Percentiles rank a stretch among this genome's conserved stretches.
phyloP scores from a whole-genome alignment of 495 filamentous ascomycete genomes.

The Penicillium arizonense region DNA sequence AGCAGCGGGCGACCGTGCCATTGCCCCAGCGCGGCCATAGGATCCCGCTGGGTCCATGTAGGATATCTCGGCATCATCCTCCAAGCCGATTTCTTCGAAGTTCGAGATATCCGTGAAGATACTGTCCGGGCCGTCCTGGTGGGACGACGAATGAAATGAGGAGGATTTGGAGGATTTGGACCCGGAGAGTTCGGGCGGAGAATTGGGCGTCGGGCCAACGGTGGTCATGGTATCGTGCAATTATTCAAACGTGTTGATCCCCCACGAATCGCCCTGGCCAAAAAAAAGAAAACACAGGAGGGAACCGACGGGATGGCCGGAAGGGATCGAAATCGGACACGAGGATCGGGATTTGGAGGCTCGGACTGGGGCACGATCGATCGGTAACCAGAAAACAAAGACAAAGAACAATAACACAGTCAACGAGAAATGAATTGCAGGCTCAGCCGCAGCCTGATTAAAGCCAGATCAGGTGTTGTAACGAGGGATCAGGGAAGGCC shows the following conservation, averaged over 20 bases:
- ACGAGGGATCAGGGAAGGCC: constrained; percentile 24
- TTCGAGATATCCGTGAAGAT: constrained; percentile 69
- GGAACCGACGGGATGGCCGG: constrained; percentile 12
- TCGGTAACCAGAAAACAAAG: constrained; percentile 11
- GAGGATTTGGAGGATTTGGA: constrained; percentile 90
- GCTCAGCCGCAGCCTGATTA: constrained; percentile 31
- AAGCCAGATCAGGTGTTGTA: constrained; percentile 30
- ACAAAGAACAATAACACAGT: constrained; percentile 18
- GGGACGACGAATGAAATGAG: constrained; percentile 78
- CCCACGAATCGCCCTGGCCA: constrained; percentile 11
- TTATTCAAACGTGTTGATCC: constrained; percentile 11
- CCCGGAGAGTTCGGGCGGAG: constrained; percentile 78
- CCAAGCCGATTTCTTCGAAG: constrained; percentile 91
- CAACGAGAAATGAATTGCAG: constrained; percentile 26
- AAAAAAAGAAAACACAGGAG: constrained; percentile 6
- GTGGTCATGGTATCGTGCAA: constrained; percentile 58
- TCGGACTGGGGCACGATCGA: constrained; percentile 4
- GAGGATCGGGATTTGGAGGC: constrained; percentile 11
- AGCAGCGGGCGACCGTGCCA: constrained; percentile 34
- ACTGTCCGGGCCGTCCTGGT: constrained; percentile 61
- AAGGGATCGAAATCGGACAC: constrained; percentile 24
- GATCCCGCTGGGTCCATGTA: constrained; percentile 28
- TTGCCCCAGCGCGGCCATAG: constrained; percentile 27
- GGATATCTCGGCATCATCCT: constrained; percentile 56
- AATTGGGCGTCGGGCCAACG: constrained; percentile 61